Conservation (phyloP, 225 moss, liverwort and hornwort genomes). For the Marchantia paleacea region DNA sequence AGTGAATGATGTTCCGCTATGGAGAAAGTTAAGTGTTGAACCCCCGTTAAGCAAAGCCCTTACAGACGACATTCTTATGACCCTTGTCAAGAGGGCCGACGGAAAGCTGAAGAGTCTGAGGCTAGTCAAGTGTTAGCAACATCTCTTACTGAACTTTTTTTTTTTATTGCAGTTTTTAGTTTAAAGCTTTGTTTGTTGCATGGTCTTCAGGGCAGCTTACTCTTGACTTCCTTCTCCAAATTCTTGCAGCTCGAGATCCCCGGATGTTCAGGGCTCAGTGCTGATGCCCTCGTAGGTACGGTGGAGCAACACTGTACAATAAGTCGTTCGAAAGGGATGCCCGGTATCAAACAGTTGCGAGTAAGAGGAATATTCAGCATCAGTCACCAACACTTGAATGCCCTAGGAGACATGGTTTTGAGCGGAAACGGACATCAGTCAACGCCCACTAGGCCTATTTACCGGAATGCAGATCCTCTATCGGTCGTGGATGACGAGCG, state of each 20-base stretch:
- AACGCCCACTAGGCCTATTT: conserved; percentile 18
- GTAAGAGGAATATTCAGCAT: conserved; percentile 64
- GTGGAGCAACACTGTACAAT: conserved; percentile 46
- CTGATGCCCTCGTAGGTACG: conserved; percentile 42
- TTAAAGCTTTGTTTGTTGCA: background rate
- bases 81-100: conserved; percentile 47
- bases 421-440: background rate
- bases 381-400: conserved; percentile 48
- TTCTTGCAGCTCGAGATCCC: conserved; percentile 63
- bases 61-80: conserved; percentile 46
- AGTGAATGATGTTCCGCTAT: conserved; percentile 47
- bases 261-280: conserved; percentile 52
- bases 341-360: conserved; percentile 57
- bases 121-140: conserved; percentile 37
- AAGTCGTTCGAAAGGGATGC: conserved; percentile 27
- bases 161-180: background rate
- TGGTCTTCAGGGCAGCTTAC: background rate
- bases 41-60: conserved; percentile 47
- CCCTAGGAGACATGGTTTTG: conserved; percentile 38
- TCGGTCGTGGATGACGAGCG: conserved; percentile 31
- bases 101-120: conserved; percentile 51
- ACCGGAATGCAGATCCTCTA: conserved; percentile 42
- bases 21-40: conserved; percentile 60
- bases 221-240: background rate
- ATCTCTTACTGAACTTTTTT: background rate